Evolutionary conservation across 2,329 filamentous ascomycete genomes (phyloP).

Genomic region (Saccharata proteae): DNA sequence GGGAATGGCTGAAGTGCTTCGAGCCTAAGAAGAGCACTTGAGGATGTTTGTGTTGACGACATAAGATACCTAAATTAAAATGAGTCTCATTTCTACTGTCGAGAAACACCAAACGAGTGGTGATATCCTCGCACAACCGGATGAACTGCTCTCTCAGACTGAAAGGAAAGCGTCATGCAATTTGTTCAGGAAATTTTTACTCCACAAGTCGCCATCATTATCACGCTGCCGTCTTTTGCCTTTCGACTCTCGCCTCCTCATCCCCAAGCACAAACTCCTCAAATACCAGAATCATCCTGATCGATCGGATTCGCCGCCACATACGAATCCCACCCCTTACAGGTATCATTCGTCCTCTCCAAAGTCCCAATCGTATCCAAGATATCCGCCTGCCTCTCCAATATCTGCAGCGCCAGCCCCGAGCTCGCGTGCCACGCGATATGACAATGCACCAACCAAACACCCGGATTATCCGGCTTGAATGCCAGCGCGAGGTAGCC

Average conservation of each 20-base stretch:
- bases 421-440: constrained; percentile 25
- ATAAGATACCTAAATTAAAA: no score
- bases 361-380: constrained; percentile 2
- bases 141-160: no score
- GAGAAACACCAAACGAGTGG: no score
- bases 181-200: no score
- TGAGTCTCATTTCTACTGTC: no score
- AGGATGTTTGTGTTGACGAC: no score
- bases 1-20: constrained; percentile 28
- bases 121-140: no score
- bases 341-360: constrained; percentile 3
- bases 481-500: constrained; percentile 24
- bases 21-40: neutral
- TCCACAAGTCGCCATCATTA: no score
- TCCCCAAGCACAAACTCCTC: no score
- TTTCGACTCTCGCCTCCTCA: no score
- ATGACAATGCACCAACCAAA: constrained; percentile 27
- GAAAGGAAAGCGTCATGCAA: no score
- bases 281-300: constrained; percentile 8
- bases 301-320: constrained; percentile 5
- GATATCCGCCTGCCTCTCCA: constrained; percentile 19
- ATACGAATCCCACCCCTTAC: constrained; percentile 3
- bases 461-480: constrained; percentile 24
- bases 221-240: no score
- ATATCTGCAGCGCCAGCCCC: constrained; percentile 22